Base-by-base conservation (phyloP, 148 eudicot species). In the Camellia granthamiana region DNA sequence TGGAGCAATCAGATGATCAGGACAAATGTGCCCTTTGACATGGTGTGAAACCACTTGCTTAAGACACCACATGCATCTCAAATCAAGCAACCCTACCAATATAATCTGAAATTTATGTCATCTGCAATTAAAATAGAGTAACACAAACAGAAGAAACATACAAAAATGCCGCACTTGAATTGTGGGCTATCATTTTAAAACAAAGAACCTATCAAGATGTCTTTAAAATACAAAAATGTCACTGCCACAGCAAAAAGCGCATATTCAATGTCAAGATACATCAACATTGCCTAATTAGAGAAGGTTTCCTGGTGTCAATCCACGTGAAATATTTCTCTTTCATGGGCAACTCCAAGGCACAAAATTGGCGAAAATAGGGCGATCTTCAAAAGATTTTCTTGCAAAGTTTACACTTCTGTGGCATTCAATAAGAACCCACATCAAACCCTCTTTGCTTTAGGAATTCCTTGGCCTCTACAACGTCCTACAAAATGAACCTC, bases 391-490 rank as follows among this genome's bases (percentile, higher is more conserved):
- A 14, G 23, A 15, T 10, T 7, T 30, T 62, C 55, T 66, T 49
- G 8, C 2, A 7, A 21, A 30, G 21, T 51, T 67, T 6, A 42
- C 15, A 19, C 44, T 2, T 61, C 15, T 7, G n/a, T 19, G 3
- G 38, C 7, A 51, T 69, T 71, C 42, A 42, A n/a, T 52, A 43
- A 46, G 61, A 88, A 67, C 89, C 87, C 79, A 94, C 88, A 78
- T 92, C 97, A 41, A 92, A 90, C 61, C 93, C 95, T 70, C 84
- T 88, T 71, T 80, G 83, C 84, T 79, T 85, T 51, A 94, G 78
- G 80, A 90, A 92, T 56, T 88, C 90, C 85, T 87, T 92, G 5
- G 97, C 98, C 87, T 91, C 95, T n/a, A 79, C 74, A 76, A 94
- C 60, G 73, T 94, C 97, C 97, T 91, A 69, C 83, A 89, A 65